These are phyloP conservation scores for Begonia fuchsioides DNA, from an alignment of 306 rosid species.

Conservation along the genomic window DNA sequence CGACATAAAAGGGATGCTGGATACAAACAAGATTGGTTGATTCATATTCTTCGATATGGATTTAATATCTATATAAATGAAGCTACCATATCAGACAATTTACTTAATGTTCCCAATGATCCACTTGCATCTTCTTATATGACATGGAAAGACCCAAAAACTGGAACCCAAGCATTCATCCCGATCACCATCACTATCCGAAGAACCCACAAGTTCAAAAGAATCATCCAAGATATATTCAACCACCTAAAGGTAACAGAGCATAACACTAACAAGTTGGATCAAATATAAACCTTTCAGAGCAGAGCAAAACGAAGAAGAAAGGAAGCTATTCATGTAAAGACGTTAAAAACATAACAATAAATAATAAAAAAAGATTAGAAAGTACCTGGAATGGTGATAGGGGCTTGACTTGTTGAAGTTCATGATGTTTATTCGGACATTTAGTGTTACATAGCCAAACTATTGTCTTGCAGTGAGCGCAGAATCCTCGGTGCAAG, in stretches of 20 bases:
- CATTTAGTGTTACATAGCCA: constrained; percentile 57
- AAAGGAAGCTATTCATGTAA: too few relatives aligned
- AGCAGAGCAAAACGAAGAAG: too few relatives aligned
- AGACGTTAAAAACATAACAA: background rate
- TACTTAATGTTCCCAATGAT: too few relatives aligned
- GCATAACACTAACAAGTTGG: background rate
- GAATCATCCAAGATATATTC: constrained; percentile 45
- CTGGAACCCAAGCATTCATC: constrained; percentile 32
- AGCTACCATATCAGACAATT: too few relatives aligned
- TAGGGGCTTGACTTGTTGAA: constrained; percentile 39
- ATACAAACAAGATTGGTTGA: too few relatives aligned
- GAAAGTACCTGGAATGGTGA: constrained; percentile 43
- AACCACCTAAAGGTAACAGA: constrained; percentile 31
- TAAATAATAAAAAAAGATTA: background rate
- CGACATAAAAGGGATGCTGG: too few relatives aligned
- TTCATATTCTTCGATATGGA: too few relatives aligned
- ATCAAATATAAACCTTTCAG: background rate
- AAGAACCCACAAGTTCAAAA: constrained; percentile 22
- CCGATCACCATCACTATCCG: constrained; percentile 73
- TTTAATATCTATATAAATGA: too few relatives aligned
- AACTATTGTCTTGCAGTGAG: constrained; percentile 46
- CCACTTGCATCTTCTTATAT: constrained; percentile 6
- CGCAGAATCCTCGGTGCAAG: constrained; percentile 61
- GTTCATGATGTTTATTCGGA: constrained; percentile 22
- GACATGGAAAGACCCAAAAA: constrained; percentile 55